Percentiles rank a stretch among this genome's conserved stretches.
Conservation (phyloP, 768 basidiomycete genomes). For the Daedaleopsis sinensis region DNA sequence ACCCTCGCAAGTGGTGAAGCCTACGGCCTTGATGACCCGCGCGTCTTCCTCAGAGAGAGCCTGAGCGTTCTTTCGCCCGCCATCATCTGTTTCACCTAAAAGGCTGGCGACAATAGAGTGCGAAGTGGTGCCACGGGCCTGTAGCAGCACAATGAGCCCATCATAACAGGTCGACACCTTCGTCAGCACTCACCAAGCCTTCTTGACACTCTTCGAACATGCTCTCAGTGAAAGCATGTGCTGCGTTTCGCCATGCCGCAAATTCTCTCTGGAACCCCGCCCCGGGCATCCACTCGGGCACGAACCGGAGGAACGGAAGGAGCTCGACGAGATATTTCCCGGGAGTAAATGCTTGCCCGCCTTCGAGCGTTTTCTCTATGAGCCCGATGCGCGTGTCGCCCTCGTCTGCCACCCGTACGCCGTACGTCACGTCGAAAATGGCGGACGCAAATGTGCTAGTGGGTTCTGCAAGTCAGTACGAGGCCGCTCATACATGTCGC, state of each 20-base stretch:
- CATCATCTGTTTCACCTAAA: background rate
- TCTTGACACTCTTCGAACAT: background rate
- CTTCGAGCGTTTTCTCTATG: conserved; percentile 10
- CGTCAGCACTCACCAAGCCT: conserved; percentile 1
- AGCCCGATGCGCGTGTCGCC: conserved; percentile 16
- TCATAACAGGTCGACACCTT: background rate
- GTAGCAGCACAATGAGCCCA: background rate
- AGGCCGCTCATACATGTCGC: too few species aligned
- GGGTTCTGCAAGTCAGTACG: background rate
- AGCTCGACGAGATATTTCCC: conserved; percentile 1
- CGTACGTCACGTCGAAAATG: conserved; percentile 9
- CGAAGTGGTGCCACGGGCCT: background rate
- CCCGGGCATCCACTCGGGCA: conserved; percentile 12
- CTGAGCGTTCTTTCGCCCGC: background rate
- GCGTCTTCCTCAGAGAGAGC: background rate
- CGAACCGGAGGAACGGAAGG: background rate
- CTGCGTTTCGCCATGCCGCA: background rate
- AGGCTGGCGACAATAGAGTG: background rate
- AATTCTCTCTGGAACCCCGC: conserved; percentile 3
- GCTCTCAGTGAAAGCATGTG: background rate
- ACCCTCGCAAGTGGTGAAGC: background rate
- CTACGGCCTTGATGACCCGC: background rate
- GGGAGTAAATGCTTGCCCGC: background rate
- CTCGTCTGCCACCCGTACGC: background rate
- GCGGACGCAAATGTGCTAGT: conserved; percentile 5